These are phyloP conservation scores for Globisporangium nodosum DNA, from an alignment of 352 stramenopile genomes.

Conservation along the genomic window DNA sequence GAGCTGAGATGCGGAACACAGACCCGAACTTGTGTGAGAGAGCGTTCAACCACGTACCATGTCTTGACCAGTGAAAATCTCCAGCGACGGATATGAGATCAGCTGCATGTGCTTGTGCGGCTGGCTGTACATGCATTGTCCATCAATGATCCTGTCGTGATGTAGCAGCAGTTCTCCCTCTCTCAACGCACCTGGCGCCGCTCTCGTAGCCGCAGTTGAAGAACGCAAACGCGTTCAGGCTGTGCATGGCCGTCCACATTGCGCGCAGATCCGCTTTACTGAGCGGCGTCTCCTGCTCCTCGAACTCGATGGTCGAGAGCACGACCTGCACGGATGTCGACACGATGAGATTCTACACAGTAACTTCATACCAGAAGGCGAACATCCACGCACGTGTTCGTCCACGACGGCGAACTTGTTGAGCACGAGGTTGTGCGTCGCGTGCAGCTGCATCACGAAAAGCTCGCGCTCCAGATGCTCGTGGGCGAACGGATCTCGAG, in stretches of 20 bases:
- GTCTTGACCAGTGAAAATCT: constrained; percentile 46
- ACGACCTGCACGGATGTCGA: constrained; percentile 25
- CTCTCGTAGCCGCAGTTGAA: constrained; percentile 85
- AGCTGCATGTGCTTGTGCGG: constrained; percentile 87
- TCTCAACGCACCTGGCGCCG: constrained; percentile 43
- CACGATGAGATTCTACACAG: too few species aligned
- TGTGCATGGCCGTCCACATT: constrained; percentile 66
- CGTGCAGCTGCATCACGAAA: constrained; percentile 55
- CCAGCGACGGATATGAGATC: constrained; percentile 74
- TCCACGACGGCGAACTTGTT: constrained; percentile 83
- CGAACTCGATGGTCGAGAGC: constrained; percentile 67
- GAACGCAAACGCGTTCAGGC: constrained; percentile 71
- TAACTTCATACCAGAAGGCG: too few species aligned
- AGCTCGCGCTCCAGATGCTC: constrained; percentile 69
- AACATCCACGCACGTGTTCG: constrained; percentile 42
- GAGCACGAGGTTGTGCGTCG: constrained; percentile 73
- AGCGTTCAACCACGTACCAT: constrained; percentile 21
- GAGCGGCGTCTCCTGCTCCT: constrained; percentile 54
- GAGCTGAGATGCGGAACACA: too few species aligned
- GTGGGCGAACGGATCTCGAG: constrained; percentile 68
- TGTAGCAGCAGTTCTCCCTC: neutral
- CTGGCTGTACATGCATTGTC: constrained; percentile 28
- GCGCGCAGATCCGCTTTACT: constrained; percentile 46
- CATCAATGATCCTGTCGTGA: too few species aligned
- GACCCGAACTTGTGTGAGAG: too few species aligned